phyloP scores from a whole-genome alignment of 2,329 filamentous ascomycete genomes.

The Raffaelea ambrosiae region DNA sequence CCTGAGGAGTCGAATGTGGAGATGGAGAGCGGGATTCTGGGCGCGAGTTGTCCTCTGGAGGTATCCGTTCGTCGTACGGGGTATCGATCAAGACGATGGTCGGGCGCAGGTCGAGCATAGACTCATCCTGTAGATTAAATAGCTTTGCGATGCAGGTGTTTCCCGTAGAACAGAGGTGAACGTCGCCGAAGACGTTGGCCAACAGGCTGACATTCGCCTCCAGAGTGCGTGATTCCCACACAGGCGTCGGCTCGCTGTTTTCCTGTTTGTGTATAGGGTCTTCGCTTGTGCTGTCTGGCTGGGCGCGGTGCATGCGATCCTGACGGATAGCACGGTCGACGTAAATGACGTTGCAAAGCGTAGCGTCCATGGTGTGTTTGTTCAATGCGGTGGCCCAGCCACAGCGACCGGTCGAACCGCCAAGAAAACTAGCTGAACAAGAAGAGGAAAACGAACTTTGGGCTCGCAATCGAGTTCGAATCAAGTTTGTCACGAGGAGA shows the following conservation, averaged over 20 bases:
- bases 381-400: conserved; percentile 47
- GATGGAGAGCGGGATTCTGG: conserved; percentile 29
- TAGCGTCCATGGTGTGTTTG: conserved; percentile 45
- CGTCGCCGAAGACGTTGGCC: conserved; percentile 45
- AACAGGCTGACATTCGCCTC: conserved; percentile 39
- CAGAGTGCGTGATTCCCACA: conserved; percentile 30
- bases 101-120: conserved; percentile 43
- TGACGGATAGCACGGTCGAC: conserved; percentile 45
- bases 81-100: conserved; percentile 51
- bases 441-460: background rate
- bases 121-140: conserved; percentile 42
- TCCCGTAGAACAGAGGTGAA: conserved; percentile 46
- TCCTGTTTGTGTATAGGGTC: background rate
- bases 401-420: conserved; percentile 49
- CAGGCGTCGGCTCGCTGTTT: background rate
- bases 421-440: background rate
- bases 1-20: conserved; percentile 28
- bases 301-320: conserved; percentile 32
- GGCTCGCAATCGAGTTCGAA: too few relatives aligned
- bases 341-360: conserved; percentile 51
- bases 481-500: background rate
- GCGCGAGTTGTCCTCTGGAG: conserved; percentile 18
- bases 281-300: conserved; percentile 14
- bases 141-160: conserved; percentile 44
- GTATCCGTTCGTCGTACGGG: conserved; percentile 39